phyloP scores from a whole-genome alignment of 1,284 basidiomycete species.

The Lignosus rhinocerotis region DNA sequence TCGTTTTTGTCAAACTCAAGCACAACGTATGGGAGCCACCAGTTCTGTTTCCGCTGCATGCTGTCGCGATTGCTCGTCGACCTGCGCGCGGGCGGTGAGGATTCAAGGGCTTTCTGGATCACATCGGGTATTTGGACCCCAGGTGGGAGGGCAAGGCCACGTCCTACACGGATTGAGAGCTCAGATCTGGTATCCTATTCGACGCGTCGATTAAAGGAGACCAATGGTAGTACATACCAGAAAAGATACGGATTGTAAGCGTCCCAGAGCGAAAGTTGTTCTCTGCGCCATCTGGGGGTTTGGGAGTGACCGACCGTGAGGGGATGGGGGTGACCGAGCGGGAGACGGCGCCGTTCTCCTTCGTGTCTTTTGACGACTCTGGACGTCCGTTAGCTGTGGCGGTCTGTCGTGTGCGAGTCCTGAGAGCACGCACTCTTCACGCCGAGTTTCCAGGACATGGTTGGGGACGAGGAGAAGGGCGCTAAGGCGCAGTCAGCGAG shows the following conservation, averaged over 20 bases:
- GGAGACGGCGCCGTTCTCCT: constrained; percentile 65
- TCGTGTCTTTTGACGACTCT: constrained; percentile 64
- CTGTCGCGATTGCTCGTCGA: constrained; percentile 79
- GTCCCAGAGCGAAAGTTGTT: constrained; percentile 72
- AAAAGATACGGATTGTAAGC: constrained; percentile 87
- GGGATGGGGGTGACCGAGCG: constrained; percentile 75
- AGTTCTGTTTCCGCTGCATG: constrained; percentile 86
- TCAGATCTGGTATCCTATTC: neutral
- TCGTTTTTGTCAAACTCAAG: constrained; percentile 99
- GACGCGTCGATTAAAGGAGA: neutral
- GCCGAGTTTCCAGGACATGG: constrained; percentile 32
- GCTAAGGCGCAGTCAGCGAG: constrained; percentile 15
- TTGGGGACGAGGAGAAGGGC: constrained; percentile 16
- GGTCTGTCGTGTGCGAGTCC: neutral
- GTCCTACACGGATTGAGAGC: constrained; percentile 45
- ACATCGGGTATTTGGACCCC: constrained; percentile 80
- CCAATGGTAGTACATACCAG: constrained; percentile 49
- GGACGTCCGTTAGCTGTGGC: constrained; percentile 6
- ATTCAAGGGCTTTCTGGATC: constrained; percentile 81
- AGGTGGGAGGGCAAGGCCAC: constrained; percentile 73
- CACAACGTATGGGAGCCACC: constrained; percentile 98
- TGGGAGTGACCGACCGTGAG: constrained; percentile 71
- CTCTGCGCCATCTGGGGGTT: constrained; percentile 50
- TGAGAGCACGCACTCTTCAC: constrained; percentile 26
- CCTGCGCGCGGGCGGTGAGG: constrained; percentile 48